These are phyloP conservation scores for Mycena haematopus DNA, from an alignment of 768 basidiomycete genomes.

Conservation along the genomic window DNA sequence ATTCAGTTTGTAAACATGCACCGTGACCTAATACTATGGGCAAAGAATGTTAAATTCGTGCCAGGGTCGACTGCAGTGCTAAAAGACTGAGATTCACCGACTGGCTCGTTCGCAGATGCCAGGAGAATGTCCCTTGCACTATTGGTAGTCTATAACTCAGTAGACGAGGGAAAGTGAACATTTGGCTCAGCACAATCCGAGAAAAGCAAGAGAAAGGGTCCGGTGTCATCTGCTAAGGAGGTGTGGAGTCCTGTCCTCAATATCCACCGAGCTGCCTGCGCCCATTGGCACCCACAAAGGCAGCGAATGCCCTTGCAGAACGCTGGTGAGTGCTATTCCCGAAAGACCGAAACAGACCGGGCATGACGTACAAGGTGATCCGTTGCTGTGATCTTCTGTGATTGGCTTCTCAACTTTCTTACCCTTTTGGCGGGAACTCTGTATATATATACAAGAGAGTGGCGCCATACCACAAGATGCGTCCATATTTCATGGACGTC, in stretches of 20 bases:
- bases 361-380: not conserved
- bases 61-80: too few relatives aligned
- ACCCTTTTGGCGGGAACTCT: not conserved
- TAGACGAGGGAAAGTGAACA: too few relatives aligned
- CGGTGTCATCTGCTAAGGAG: not conserved
- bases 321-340: not conserved
- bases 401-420: slow-evolving; percentile 2
- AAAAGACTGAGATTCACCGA: too few relatives aligned
- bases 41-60: too few relatives aligned
- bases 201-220: too few relatives aligned
- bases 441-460: not conserved
- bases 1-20: too few relatives aligned
- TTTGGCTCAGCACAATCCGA: too few relatives aligned
- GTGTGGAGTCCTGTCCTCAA: not conserved
- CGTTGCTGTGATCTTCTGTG: not conserved
- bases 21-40: too few relatives aligned
- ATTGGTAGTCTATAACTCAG: too few relatives aligned
- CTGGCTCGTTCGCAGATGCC: too few relatives aligned
- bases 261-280: not conserved
- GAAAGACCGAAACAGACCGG: not conserved
- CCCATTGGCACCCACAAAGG: slow-evolving; percentile 5
- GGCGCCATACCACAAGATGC: not conserved
- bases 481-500: too few relatives aligned
- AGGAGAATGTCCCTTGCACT: too few relatives aligned
- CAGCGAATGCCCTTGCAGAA: not conserved